These are phyloP conservation scores for Arthrinium phaeospermum DNA, from an alignment of 2,329 filamentous ascomycete genomes.

Conservation along the genomic window DNA sequence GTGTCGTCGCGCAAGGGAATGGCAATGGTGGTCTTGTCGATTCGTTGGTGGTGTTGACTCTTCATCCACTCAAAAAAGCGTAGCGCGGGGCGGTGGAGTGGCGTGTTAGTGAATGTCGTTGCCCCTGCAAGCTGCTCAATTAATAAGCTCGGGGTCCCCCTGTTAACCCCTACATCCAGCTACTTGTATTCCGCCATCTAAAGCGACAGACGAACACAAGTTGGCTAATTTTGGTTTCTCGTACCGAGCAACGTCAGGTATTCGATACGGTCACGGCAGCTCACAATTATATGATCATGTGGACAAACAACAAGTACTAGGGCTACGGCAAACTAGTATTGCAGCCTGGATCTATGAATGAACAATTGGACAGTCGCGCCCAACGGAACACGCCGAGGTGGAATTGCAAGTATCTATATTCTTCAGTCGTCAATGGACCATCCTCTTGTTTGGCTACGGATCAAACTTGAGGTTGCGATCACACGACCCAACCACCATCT, in stretches of 20 bases:
- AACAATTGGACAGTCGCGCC: neutral
- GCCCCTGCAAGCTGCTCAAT: conserved; percentile 7
- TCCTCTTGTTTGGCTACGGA: neutral
- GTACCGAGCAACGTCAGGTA: neutral
- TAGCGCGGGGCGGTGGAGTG: conserved; percentile 8
- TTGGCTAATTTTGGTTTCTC: neutral
- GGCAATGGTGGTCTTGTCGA: neutral
- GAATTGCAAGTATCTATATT: neutral
- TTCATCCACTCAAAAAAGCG: conserved; percentile 7
- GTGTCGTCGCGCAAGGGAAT: neutral
- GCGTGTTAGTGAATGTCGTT: neutral
- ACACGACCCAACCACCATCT: conserved; percentile 20
- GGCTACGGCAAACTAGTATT: neutral
- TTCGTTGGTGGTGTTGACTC: conserved; percentile 10
- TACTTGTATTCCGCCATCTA: neutral
- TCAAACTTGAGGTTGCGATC: neutral
- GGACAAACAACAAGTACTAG: neutral
- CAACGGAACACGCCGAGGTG: neutral
- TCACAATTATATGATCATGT: neutral
- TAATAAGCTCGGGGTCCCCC: neutral
- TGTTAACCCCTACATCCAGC: neutral
- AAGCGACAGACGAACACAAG: neutral
- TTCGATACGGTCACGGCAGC: no score
- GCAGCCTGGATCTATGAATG: neutral
- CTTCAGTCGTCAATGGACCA: neutral